Conservation (phyloP, 371 early-diverging fungal genomes). For the Funneliformis caledonium region DNA sequence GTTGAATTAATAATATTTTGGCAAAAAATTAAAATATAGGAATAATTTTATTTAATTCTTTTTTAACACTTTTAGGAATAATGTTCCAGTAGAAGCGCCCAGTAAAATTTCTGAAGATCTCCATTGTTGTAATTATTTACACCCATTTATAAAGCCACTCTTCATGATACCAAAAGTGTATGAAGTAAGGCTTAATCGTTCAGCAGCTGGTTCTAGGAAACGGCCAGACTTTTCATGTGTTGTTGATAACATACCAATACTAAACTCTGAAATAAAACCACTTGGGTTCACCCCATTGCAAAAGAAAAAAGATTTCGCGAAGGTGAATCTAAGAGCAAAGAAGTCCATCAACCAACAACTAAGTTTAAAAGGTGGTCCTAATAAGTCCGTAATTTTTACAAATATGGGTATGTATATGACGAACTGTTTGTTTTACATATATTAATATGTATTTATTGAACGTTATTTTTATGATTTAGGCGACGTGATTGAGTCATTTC, state of each 20-base stretch:
- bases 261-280: slow-evolving; percentile 39
- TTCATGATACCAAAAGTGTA: neutral
- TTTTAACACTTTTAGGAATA: too few species aligned
- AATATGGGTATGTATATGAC: slow-evolving; percentile 40
- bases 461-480: neutral
- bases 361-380: slow-evolving; percentile 34
- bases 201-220: neutral
- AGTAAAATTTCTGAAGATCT: slow-evolving; percentile 32
- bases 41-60: too few species aligned
- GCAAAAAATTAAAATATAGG: too few species aligned
- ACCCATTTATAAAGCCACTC: slow-evolving; percentile 7
- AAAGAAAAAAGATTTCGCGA: slow-evolving; percentile 34
- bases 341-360: slow-evolving; percentile 29
- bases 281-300: slow-evolving; percentile 7
- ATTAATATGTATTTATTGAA: neutral
- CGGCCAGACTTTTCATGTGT: slow-evolving; percentile 29
- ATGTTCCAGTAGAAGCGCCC: too few species aligned
- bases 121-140: slow-evolving; percentile 10
- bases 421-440: neutral
- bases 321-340: slow-evolving; percentile 28
- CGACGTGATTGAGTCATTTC: slow-evolving; percentile 9
- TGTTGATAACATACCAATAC: slow-evolving; percentile 31
- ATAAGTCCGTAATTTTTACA: neutral
- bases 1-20: too few species aligned
- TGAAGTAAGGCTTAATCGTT: slow-evolving; percentile 28